Evolutionary conservation across 352 stramenopile species (phyloP).

Genomic region (Pythium rhizo-oryzae): DNA sequence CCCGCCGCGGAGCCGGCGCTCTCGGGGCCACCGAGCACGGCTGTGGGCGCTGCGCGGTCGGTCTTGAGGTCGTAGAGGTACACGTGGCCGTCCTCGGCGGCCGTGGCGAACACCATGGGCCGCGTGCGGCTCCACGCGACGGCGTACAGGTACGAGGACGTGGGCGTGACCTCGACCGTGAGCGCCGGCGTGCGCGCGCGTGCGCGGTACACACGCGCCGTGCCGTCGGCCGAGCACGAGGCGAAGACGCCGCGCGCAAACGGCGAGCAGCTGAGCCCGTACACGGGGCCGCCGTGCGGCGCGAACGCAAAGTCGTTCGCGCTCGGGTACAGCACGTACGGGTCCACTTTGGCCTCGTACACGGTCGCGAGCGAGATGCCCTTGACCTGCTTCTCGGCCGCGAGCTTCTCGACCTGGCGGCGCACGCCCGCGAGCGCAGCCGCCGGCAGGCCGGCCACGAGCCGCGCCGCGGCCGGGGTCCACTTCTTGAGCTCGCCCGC

Average conservation of each 20-base stretch:
- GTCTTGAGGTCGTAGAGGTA: slow-evolving; percentile 80
- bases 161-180: slow-evolving; percentile 65
- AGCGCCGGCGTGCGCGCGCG: slow-evolving; percentile 64
- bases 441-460: slow-evolving; percentile 60
- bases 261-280: slow-evolving; percentile 78
- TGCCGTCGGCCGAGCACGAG: slow-evolving; percentile 79
- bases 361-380: slow-evolving; percentile 72
- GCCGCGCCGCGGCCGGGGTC: slow-evolving; percentile 60
- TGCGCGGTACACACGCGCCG: slow-evolving; percentile 70
- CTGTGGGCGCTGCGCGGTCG: slow-evolving; percentile 45
- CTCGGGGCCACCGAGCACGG: slow-evolving; percentile 37
- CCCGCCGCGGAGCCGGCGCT: background rate
- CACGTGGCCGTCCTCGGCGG: slow-evolving; percentile 68
- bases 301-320: slow-evolving; percentile 82
- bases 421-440: slow-evolving; percentile 49
- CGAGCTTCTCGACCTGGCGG: slow-evolving; percentile 70
- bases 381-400: slow-evolving; percentile 59
- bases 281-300: slow-evolving; percentile 72
- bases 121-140: slow-evolving; percentile 76
- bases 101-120: slow-evolving; percentile 74
- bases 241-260: slow-evolving; percentile 86
- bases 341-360: slow-evolving; percentile 76
- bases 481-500: slow-evolving; percentile 78
- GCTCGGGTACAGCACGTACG: slow-evolving; percentile 55
- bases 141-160: slow-evolving; percentile 72